phyloP scores from a whole-genome alignment of 2,329 filamentous ascomycete genomes.

The Biscogniauxia mediterranea region DNA sequence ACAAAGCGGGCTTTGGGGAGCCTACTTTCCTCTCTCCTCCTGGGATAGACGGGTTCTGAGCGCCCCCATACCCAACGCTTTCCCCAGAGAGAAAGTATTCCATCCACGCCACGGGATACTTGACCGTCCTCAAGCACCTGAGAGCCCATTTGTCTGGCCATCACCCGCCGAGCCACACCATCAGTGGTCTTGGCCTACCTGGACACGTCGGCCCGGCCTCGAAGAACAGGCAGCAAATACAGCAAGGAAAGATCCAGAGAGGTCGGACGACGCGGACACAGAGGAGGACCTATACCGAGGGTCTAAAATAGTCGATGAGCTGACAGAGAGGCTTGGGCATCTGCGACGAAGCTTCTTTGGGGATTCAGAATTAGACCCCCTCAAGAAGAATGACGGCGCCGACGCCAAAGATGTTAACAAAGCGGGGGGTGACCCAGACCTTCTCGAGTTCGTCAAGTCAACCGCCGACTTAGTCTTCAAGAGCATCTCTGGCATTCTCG shows the following conservation, averaged over 20 bases:
- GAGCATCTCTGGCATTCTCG: background rate
- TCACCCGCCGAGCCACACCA: background rate
- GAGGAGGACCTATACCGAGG: conserved; percentile 20
- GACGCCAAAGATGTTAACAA: background rate
- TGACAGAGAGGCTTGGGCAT: background rate
- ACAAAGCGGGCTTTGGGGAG: conserved; percentile 37
- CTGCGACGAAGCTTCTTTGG: background rate
- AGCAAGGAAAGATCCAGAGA: conserved; percentile 1
- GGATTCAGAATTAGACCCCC: background rate
- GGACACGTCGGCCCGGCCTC: background rate
- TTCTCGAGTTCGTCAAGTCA: background rate
- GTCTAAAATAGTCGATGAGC: background rate
- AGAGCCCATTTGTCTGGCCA: background rate
- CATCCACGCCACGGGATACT: background rate
- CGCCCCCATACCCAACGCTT: background rate
- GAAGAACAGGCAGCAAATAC: background rate
- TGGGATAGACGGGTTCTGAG: background rate
- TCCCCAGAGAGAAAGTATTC: background rate
- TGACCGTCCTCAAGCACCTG: background rate
- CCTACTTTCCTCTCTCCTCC: conserved; percentile 29
- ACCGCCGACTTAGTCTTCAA: background rate
- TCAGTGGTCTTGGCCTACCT: background rate
- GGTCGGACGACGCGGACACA: conserved; percentile 8
- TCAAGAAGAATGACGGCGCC: background rate
- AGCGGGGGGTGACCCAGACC: background rate